Evolutionary conservation across 345 rosid genomes (phyloP), one percentile per base, ranked within the genome.

Genomic region (Combretum micranthum): DNA sequence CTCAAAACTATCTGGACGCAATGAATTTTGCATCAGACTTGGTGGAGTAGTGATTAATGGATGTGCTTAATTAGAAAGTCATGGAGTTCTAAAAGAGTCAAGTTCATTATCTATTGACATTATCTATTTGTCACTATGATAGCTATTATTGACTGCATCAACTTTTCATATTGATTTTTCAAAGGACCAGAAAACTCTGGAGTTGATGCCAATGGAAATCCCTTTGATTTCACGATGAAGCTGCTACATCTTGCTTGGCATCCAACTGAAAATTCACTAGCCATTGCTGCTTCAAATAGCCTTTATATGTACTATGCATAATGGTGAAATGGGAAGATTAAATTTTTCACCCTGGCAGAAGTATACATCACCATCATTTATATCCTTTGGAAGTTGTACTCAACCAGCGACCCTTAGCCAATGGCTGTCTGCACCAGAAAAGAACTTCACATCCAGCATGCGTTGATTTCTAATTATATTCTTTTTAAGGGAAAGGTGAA

Each of bases 271-370:
- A 75, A 75, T 59, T 70, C 83, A 18, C 65, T 81, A 12, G 86
- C 83, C 37, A 67, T 79, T 52, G 86, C 86, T 2, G 86, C 86
- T 17, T 69, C 83, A 47, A n/a, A 81, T 71, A 81, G 86, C 75
- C 77, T 81, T 53, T 81, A 81, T 75, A 81, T 81, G 83, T 81
- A 77, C 64, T 81, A 77, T 64, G 86, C 83, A 42, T 75, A 69
- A 64, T 42, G 57, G 45, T 18, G 54, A 64, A 46, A 68, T 22
- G 53, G 53, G 70, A 64, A 42, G 64, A 45, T 22, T 7, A 15
- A 21, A 53, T 55, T 44, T 47, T 32, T 32, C 10, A 1, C 9
- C 39, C 9, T 32, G 7, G 39, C 39, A 32, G 39, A 32, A 4
- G 39, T 32, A 25, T 25, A 32, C 39, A 32, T 32, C 39, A 5